Conservation (phyloP, 2,329 filamentous ascomycete genomes). For the Leptographium radiaticola region DNA sequence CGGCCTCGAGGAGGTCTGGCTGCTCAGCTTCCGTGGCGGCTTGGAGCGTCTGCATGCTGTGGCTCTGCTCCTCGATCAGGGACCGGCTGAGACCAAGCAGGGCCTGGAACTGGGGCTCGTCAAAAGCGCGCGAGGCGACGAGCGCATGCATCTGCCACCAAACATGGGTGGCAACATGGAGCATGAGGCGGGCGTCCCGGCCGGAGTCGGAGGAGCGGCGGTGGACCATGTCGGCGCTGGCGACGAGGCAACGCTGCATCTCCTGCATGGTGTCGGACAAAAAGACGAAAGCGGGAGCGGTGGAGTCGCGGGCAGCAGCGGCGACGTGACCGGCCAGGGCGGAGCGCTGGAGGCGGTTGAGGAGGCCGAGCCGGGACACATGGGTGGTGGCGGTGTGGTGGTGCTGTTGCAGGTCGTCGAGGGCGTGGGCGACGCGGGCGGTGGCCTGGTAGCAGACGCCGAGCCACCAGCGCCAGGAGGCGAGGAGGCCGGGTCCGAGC, state of each 20-base stretch:
- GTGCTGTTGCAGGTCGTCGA: conserved; percentile 28
- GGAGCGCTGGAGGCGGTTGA: conserved; percentile 50
- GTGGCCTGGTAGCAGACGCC: conserved; percentile 38
- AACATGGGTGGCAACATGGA: conserved; percentile 34
- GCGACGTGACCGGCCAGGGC: conserved; percentile 39
- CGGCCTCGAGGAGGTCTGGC: background rate
- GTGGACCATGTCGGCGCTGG: background rate
- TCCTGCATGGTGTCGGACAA: conserved; percentile 20
- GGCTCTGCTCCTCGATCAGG: conserved; percentile 20
- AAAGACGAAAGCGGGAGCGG: conserved; percentile 39
- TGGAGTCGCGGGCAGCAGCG: conserved; percentile 47
- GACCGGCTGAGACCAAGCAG: conserved; percentile 40
- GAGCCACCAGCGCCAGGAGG: conserved; percentile 28
- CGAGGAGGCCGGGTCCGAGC: conserved; percentile 8
- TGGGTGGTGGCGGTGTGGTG: conserved; percentile 23
- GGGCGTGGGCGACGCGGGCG: conserved; percentile 28
- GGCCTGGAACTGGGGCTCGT: conserved; percentile 52
- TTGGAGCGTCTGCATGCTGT: background rate
- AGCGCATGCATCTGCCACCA: conserved; percentile 40
- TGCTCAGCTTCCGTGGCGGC: background rate
- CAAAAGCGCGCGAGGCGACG: conserved; percentile 32
- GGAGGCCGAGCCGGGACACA: conserved; percentile 34
- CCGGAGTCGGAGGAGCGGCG: background rate
- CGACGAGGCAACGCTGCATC: background rate
- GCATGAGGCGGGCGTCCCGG: conserved; percentile 11